Evolutionary conservation across 176 grass and related monocot species (phyloP).

Genomic region (Dactylis glomerata): DNA sequence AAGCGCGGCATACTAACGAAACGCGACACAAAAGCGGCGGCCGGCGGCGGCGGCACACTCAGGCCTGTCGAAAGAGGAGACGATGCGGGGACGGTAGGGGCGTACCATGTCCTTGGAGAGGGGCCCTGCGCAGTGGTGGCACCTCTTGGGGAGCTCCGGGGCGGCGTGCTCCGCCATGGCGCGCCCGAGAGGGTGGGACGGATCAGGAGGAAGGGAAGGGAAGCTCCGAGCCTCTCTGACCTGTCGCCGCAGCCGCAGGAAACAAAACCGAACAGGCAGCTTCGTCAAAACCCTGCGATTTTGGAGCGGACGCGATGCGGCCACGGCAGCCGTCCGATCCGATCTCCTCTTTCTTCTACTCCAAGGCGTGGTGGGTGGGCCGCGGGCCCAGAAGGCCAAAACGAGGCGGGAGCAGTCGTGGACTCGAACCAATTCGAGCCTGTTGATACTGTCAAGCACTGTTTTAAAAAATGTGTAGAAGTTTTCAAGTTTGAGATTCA

Average conservation of each 20-base stretch:
- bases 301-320: conserved; percentile 6
- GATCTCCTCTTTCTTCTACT: conserved; percentile 5
- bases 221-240: not conserved
- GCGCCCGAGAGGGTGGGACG: not conserved
- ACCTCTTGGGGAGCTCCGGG: conserved; percentile 34
- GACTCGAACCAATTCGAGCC: not conserved
- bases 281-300: conserved; percentile 11
- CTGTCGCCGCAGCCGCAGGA: not conserved
- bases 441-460: not conserved
- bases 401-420: not conserved
- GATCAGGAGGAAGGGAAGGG: not conserved
- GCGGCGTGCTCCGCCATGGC: conserved; percentile 27
- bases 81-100: not conserved
- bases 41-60: not conserved
- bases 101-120: conserved; percentile 90
- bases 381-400: not conserved
- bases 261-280: not conserved
- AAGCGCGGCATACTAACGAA: not conserved
- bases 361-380: not conserved
- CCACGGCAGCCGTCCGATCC: conserved; percentile 1
- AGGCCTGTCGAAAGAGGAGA: not conserved
- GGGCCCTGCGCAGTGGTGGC: conserved; percentile 61
- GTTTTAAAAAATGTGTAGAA: no score
- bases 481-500: no score
- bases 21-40: not conserved